Percentiles rank a stretch among this genome's conserved stretches.
Evolutionary conservation across 78 protist species (phyloP).

Genomic region (Polysphondylium violaceum): DNA sequence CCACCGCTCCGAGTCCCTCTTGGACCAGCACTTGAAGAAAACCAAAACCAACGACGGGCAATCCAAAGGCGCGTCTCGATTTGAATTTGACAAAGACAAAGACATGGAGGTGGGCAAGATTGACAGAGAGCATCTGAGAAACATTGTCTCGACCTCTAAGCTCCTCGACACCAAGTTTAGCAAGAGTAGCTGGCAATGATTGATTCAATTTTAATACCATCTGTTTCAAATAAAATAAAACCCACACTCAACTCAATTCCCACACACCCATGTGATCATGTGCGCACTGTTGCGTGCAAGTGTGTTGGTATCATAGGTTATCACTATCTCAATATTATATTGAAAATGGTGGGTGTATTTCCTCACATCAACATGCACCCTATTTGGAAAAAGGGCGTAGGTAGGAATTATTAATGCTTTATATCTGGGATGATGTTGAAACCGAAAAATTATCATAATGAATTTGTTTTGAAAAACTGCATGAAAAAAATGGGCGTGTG

Average conservation of each 20-base stretch:
- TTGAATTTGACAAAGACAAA: constrained; percentile 33
- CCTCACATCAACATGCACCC: neutral
- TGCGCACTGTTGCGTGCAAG: neutral
- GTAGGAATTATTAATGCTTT: too few species aligned
- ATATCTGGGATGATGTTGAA: too few species aligned
- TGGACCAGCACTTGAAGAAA: constrained; percentile 34
- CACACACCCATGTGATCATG: neutral
- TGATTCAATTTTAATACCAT: neutral
- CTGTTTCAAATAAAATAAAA: neutral
- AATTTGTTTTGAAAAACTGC: too few species aligned
- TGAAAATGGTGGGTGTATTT: neutral
- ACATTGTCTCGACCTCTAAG: constrained; percentile 3
- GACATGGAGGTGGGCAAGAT: constrained; percentile 23
- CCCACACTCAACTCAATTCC: neutral
- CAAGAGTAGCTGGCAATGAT: constrained; percentile 4
- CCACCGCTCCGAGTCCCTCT: constrained; percentile 10
- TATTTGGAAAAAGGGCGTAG: constrained; percentile 1
- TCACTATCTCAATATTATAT: neutral
- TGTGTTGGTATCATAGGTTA: neutral
- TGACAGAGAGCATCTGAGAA: constrained; percentile 2
- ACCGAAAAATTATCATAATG: too few species aligned
- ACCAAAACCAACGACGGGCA: neutral
- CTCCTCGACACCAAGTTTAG: constrained; percentile 1
- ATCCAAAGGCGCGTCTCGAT: neutral
- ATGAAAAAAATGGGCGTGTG: too few species aligned